Conservation (phyloP, 2,329 filamentous ascomycete genomes). For the Kalaharituber pfeilii region DNA sequence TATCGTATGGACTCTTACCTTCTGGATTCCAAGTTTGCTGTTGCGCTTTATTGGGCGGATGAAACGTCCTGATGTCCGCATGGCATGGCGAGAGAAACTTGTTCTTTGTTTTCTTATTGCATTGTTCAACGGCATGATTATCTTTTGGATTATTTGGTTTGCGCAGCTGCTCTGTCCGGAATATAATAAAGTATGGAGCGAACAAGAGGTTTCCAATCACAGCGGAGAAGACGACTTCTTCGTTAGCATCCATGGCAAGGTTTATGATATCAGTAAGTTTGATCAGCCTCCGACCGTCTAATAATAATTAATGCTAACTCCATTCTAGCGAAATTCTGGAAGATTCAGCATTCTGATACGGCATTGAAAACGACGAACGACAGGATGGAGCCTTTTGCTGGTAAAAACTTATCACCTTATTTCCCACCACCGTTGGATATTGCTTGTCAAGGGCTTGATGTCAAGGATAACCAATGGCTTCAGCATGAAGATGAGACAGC, state of each 20-base stretch:
- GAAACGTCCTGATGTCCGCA: constrained; percentile 89
- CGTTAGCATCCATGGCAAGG: constrained; percentile 70
- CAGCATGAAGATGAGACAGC: constrained; percentile 41
- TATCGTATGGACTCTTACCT: constrained; percentile 73
- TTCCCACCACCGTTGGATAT: constrained; percentile 61
- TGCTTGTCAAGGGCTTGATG: constrained; percentile 58
- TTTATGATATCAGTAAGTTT: constrained; percentile 60
- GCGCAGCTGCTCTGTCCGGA: constrained; percentile 78
- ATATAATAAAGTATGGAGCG: constrained; percentile 72
- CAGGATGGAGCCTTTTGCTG: constrained; percentile 62
- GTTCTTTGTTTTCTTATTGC: constrained; percentile 66
- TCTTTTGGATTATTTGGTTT: constrained; percentile 87
- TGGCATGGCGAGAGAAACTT: constrained; percentile 94
- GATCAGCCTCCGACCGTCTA: not conserved
- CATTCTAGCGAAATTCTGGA: constrained; percentile 55
- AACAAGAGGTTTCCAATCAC: constrained; percentile 51
- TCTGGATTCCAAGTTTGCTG: constrained; percentile 79
- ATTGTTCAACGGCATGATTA: constrained; percentile 59
- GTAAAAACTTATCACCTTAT: constrained; percentile 64
- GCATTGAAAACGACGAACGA: constrained; percentile 39
- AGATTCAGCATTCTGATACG: constrained; percentile 62
- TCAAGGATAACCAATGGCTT: constrained; percentile 39
- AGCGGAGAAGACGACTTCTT: constrained; percentile 60
- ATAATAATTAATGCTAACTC: not conserved
- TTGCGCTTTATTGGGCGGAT: constrained; percentile 75